Base-by-base conservation (phyloP, 1,284 basidiomycete genomes). In the Polyporus tsugae region DNA sequence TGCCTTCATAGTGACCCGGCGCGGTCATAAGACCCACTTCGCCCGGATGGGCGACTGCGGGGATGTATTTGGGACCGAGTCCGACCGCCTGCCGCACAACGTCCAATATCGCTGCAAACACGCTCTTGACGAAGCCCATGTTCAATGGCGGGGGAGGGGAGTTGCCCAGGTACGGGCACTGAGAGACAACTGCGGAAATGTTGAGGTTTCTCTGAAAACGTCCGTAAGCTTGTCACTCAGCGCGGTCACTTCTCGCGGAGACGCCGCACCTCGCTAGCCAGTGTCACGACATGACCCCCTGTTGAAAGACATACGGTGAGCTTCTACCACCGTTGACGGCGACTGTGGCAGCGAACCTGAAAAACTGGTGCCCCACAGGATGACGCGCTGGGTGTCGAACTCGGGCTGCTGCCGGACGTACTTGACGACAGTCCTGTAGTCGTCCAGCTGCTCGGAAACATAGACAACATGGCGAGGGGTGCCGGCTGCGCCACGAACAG, bases 361-460 rank as follows among this genome's bases (percentile, higher is more conserved):
- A 53, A 81, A 80, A 67, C 81, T 82, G 25, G 78, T 78, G 0
- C 81, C 81, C 80, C 81, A 82, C 0, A 82, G 36, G 13, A 82
- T 68, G 41, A 81, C 74, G 38, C 78, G 72, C 25, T 80, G 76
- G 2, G 77, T 69, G 62, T 82, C 80, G 57, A 79, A 79, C 17
- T 77, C 74, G 1, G 75, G 55, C 68, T 81, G 77, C 64, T 77
- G 75, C 25, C 79, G 70, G 41, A 75, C 79, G 64, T 76, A 82
- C 59, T 79, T 77, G 64, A 83, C 69, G 17, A 82, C 80, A 5
- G 80, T 78, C 15, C 79, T 73, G 70, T 83, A 83, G 72, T 83
- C 82, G 7, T 82, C 80, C 19, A 80, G 75, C 65, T 83, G 82
- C 52, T 83, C 82, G 6, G 72, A 57, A 57, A 83, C 73, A 35